These are phyloP conservation scores for Lasiosphaeriaceae sp. DNA, from an alignment of 495 filamentous ascomycete species.

Conservation along the genomic window DNA sequence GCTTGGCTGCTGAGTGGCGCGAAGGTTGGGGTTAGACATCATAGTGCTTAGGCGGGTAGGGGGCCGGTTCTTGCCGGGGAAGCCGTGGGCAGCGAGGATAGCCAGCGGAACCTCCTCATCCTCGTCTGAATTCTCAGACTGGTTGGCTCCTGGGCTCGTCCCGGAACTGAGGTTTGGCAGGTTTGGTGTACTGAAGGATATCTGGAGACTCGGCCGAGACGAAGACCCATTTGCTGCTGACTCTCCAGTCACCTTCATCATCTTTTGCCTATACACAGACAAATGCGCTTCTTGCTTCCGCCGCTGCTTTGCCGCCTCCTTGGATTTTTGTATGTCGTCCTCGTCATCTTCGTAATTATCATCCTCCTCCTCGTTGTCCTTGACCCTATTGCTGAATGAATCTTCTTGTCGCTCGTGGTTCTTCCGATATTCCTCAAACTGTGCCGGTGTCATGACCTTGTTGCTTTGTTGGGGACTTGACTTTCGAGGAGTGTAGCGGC, in stretches of 20 bases:
- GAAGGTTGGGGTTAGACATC: conserved; percentile 61
- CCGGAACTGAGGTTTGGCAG: conserved; percentile 26
- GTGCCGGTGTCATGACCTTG: conserved; percentile 85
- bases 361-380: conserved; percentile 51
- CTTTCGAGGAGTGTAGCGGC: conserved; percentile 32
- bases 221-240: conserved; percentile 42
- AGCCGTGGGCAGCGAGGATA: conserved; percentile 87
- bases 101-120: conserved; percentile 87
- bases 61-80: conserved; percentile 77
- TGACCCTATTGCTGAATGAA: conserved; percentile 19
- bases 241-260: conserved; percentile 95
- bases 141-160: conserved; percentile 17
- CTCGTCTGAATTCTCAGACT: conserved; percentile 60
- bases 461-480: conserved; percentile 43
- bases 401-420: conserved; percentile 63
- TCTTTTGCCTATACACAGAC: conserved; percentile 86
- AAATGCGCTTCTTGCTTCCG: conserved; percentile 89
- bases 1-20: conserved; percentile 41
- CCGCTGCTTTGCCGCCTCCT: conserved; percentile 68
- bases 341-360: conserved; percentile 75
- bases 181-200: conserved; percentile 56
- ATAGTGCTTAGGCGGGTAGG: conserved; percentile 66
- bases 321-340: conserved; percentile 73
- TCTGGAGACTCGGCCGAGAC: conserved; percentile 39
- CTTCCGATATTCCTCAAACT: conserved; percentile 79